Evolutionary conservation across 371 early-diverging fungal genomes (phyloP).

Genomic region (Syncephalastrum contaminatum): DNA sequence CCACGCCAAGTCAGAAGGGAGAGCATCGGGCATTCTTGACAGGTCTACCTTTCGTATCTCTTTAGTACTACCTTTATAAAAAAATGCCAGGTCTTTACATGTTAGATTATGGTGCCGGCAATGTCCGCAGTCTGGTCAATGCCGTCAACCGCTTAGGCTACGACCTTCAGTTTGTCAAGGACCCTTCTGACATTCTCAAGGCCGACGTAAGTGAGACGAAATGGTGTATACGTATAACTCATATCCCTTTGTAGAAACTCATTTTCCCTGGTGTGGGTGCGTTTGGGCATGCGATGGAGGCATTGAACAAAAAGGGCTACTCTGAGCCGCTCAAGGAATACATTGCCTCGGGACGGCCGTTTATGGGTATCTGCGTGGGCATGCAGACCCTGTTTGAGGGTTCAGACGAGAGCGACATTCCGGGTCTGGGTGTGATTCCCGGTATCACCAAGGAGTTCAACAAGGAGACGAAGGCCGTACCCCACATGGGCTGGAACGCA

Average conservation of each 20-base stretch:
- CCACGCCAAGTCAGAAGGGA: too few species aligned
- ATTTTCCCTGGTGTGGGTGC: conserved; percentile 98
- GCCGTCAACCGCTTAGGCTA: conserved; percentile 88
- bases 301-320: conserved; percentile 73
- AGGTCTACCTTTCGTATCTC: conserved; percentile 6
- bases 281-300: conserved; percentile 89
- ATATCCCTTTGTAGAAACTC: conserved; percentile 71
- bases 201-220: conserved; percentile 71
- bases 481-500: conserved; percentile 98
- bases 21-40: conserved; percentile 6
- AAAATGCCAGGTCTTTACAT: conserved; percentile 68
- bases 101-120: conserved; percentile 98
- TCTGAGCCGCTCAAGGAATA: conserved; percentile 81
- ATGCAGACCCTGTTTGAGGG: conserved; percentile 95
- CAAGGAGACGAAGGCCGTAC: conserved; percentile 75
- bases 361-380: conserved; percentile 98
- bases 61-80: not conserved
- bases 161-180: conserved; percentile 74
- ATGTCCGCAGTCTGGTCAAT: conserved; percentile 94
- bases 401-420: conserved; percentile 82
- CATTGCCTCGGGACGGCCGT: conserved; percentile 81
- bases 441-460: conserved; percentile 73
- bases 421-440: conserved; percentile 86
- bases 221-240: too few species aligned
- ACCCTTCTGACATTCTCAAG: conserved; percentile 76